Base-by-base conservation (phyloP, 1,284 basidiomycete genomes). In the Pascua guehoae region DNA sequence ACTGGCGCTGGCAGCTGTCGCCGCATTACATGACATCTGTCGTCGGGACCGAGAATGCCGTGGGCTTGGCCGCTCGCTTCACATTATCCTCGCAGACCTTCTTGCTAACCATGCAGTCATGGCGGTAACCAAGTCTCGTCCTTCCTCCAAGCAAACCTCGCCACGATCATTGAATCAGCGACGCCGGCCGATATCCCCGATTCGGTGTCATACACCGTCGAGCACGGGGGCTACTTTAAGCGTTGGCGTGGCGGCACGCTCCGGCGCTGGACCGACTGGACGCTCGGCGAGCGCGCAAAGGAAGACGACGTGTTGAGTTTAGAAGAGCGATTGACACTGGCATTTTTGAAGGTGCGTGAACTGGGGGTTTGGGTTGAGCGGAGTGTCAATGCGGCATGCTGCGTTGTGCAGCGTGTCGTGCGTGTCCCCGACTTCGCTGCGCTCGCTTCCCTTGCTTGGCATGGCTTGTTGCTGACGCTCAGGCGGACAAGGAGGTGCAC, bases 201-300 rank as follows among this genome's bases (percentile, higher is more conserved):
- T 18, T 77, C 91, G n/a, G 86, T 85, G 56, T 79, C 80, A 8
- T 89, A 86, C 84, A 84, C 88, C 47, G 87, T 87, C 63, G 84
- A 87, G 66, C 61, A 70, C 61, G 77, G 76, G 8, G 92, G 92
- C 5, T 96, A 95, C 75, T 92, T 93, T 73, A 88, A 86, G 67
- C 84, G 92, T 41, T 95, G 89, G 76, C 81, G 80, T 61, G 92
- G 92, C 7, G 92, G 91, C 10, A 84, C 80, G 3, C 78, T 93
- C 50, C 60, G 61, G 45, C 59, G 68, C 16, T 72, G 66, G 66
- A 70, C 69, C 5, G 57, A 65, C 53, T 71, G 60, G 57, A 53
- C 62, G 5, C 36, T 36, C 16, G 47, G 41, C 14, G 45, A 54
- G 36, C 17, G 37, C 32, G 47, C 54, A 40, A 38, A 49, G 47